Evolutionary conservation across 345 rosid species (phyloP).

Genomic region (Angophora floribunda): DNA sequence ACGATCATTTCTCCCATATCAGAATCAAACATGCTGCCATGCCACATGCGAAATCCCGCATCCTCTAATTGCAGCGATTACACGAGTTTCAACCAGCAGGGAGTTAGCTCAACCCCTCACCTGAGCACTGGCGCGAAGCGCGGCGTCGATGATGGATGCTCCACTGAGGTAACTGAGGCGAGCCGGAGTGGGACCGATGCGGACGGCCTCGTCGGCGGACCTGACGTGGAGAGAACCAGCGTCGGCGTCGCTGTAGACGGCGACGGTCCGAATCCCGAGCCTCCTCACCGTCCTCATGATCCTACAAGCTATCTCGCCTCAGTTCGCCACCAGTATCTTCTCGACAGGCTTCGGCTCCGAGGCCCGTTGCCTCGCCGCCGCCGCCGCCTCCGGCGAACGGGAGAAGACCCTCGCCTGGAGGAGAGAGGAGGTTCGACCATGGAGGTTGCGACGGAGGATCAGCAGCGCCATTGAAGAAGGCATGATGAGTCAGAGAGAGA

Average conservation of each 20-base stretch:
- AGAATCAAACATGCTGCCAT: background rate
- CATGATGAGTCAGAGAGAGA: background rate
- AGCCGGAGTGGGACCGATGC: slow-evolving; percentile 79
- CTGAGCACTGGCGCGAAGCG: slow-evolving; percentile 79
- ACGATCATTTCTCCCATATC: background rate
- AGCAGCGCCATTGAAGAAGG: slow-evolving; percentile 33
- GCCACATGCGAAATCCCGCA: background rate
- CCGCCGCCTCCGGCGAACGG: background rate
- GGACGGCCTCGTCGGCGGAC: slow-evolving; percentile 81
- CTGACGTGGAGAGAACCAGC: slow-evolving; percentile 73
- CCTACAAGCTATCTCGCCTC: slow-evolving; percentile 89
- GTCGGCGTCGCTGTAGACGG: slow-evolving; percentile 88
- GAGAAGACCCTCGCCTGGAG: slow-evolving; percentile 22
- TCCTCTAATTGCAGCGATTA: background rate
- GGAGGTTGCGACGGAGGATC: slow-evolving; percentile 36
- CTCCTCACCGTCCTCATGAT: slow-evolving; percentile 74
- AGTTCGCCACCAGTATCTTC: slow-evolving; percentile 70
- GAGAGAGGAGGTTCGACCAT: background rate
- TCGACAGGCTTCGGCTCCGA: slow-evolving; percentile 20
- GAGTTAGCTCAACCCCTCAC: slow-evolving; percentile 9
- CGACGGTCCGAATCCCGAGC: slow-evolving; percentile 72
- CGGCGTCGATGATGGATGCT: slow-evolving; percentile 62
- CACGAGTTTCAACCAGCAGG: too few species aligned
- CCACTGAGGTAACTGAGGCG: slow-evolving; percentile 71
- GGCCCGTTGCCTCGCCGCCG: background rate